A percentile compares a stretch with the other conserved stretches of the same genome.
Conservation (phyloP, 495 filamentous ascomycete genomes). For the Penicillium cinerascens region DNA sequence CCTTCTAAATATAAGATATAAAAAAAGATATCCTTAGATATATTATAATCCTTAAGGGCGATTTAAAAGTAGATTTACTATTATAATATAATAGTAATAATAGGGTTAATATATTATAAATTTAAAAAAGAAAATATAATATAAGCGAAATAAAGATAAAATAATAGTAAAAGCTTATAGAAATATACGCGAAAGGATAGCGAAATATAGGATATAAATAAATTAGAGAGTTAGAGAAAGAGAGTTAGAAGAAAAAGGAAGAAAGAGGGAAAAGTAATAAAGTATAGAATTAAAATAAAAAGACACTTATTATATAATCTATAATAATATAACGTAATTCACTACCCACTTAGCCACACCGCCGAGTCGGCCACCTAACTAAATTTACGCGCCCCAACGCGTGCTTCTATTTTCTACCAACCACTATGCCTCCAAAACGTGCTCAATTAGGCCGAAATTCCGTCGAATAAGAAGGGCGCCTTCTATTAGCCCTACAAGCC, state of each 20-base stretch:
- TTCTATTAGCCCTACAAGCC: conserved; percentile 2
- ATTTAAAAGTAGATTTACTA: conserved; percentile 6
- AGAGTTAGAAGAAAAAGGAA: not conserved
- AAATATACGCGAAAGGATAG: no score
- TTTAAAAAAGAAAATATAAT: conserved; percentile 7
- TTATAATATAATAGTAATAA: conserved; percentile 9
- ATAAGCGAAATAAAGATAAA: no score
- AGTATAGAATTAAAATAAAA: no score
- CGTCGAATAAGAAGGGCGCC: not conserved
- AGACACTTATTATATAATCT: no score
- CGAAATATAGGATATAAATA: no score
- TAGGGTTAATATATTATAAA: conserved; percentile 6
- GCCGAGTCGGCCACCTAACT: no score
- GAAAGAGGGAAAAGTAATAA: not conserved
- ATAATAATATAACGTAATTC: not conserved
- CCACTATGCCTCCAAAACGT: no score
- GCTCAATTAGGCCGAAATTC: no score
- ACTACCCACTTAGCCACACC: no score
- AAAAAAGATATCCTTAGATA: conserved; percentile 5
- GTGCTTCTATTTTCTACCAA: no score
- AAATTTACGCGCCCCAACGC: no score
- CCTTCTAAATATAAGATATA: not conserved
- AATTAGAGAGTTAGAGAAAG: not conserved
- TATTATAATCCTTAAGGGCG: conserved; percentile 7
- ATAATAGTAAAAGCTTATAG: conserved; percentile 4